Base-by-base conservation (phyloP, 2,329 filamentous ascomycete species). In the Nemania bipapillata region DNA sequence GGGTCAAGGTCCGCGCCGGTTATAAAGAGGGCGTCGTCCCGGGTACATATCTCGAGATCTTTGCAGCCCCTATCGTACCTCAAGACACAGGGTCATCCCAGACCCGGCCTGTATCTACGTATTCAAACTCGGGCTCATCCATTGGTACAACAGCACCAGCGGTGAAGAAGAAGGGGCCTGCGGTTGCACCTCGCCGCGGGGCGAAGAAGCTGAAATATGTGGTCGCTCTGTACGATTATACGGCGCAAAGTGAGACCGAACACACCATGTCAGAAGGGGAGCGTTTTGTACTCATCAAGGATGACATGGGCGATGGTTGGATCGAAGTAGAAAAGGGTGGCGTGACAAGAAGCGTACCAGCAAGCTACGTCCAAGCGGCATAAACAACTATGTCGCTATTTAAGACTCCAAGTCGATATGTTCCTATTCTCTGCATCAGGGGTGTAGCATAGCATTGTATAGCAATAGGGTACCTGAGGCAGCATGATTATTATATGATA, bases 141-240 rank as follows among this genome's bases (percentile, higher is more conserved):
- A 82, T 93, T 61, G 80, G 81, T 35, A 80, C 83, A 4, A 77
- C 78, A 12, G 77, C 75, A 5, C 71, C 79, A 7, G 81, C 82
- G 3, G 76, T 79, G 45, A 97, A 94, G 83, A 97, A 96, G 81
- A 94, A 96, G 79, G 94, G 94, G 0, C 94, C 94, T 0, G 94
- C 91, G 0, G 96, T 99, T 4, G 96, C 96, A 15, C 96, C 96
- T 3, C 91, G 91, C 73, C 89, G 94, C 9, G 94, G 94, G 15
- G 94, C 94, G 3, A 97, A 97, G 87, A 97, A 97, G 79, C 85
- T 97, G 40, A 93, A 91, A 77, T 97, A 98, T 75, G 95, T 96
- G 1, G 92, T 97, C 78, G 96, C 96, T 1, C 73, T 98, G 75
- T 99, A 98, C 79, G 93, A 96, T 58, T 99, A 99, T 79, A 86